Evolutionary conservation across 306 rosid species (phyloP).

Genomic region (Prunus mira): DNA sequence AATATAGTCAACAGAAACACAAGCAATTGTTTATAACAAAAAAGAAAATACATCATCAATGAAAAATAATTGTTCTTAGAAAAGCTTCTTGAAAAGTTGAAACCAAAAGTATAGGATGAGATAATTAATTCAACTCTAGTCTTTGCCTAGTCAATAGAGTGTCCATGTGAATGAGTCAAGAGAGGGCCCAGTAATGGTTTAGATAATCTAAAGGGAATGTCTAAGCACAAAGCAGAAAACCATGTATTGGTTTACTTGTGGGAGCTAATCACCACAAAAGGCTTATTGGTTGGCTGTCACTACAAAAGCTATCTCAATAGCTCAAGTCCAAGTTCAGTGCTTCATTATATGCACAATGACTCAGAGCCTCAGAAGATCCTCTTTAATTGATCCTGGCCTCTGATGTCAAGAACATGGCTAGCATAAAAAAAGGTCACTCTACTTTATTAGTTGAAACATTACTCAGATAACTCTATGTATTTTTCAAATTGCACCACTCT

Average conservation of each 20-base stretch:
- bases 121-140: conserved; percentile 16
- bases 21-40: not conserved
- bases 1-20: not conserved
- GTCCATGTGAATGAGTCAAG: conserved; percentile 20
- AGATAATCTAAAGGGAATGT: conserved; percentile 6
- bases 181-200: conserved; percentile 22
- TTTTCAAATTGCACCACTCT: conserved; percentile 42
- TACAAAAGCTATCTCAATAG: conserved; percentile 6
- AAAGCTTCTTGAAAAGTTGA: not conserved
- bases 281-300: conserved; percentile 19
- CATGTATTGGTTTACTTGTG: conserved; percentile 26
- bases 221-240: conserved; percentile 8
- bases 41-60: not conserved
- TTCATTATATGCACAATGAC: conserved; percentile 36
- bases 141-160: not conserved
- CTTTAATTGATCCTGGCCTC: conserved; percentile 36
- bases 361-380: conserved; percentile 23
- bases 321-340: conserved; percentile 67
- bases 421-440: conserved; percentile 29
- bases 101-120: not conserved
- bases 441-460: conserved; percentile 41
- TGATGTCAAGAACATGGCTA: conserved; percentile 44
- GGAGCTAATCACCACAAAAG: conserved; percentile 23
- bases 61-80: not conserved
- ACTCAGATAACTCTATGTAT: conserved; percentile 16